phyloP scores from a whole-genome alignment of 2,329 filamentous ascomycete species.

The Penicillium sp. region DNA sequence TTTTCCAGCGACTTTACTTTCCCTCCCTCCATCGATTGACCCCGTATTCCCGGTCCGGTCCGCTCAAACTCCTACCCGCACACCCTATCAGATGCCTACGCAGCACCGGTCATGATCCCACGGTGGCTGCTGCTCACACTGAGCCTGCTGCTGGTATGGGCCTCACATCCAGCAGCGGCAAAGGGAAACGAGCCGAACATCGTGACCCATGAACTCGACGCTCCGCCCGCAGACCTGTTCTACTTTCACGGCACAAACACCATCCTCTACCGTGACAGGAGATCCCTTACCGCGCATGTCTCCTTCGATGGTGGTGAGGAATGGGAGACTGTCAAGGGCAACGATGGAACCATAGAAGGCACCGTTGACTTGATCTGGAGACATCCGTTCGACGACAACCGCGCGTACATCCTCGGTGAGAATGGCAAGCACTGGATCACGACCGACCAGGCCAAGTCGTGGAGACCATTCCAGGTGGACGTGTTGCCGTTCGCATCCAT shows the following conservation, averaged over 20 bases:
- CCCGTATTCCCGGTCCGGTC: slow-evolving; percentile 12
- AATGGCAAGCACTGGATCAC: slow-evolving; percentile 71
- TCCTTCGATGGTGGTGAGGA: slow-evolving; percentile 70
- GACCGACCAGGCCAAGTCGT: slow-evolving; percentile 69
- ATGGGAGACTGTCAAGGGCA: slow-evolving; percentile 60
- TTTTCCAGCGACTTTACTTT: not conserved
- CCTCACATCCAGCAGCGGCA: slow-evolving; percentile 42
- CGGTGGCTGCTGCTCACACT: slow-evolving; percentile 41
- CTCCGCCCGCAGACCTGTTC: slow-evolving; percentile 60
- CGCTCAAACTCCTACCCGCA: slow-evolving; percentile 8
- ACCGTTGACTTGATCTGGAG: slow-evolving; percentile 55
- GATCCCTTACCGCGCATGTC: slow-evolving; percentile 59
- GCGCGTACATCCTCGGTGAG: slow-evolving; percentile 70
- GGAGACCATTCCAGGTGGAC: slow-evolving; percentile 63
- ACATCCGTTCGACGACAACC: slow-evolving; percentile 68
- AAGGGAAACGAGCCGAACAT: slow-evolving; percentile 56
- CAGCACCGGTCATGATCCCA: slow-evolving; percentile 31
- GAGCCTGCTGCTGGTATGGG: slow-evolving; percentile 47
- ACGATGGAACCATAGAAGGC: slow-evolving; percentile 47
- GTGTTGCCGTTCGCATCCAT: slow-evolving; percentile 48
- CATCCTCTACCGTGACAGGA: slow-evolving; percentile 62
- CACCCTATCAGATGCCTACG: slow-evolving; percentile 25
- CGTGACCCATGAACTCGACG: slow-evolving; percentile 56
- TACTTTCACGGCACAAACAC: slow-evolving; percentile 89
- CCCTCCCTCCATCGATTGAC: slow-evolving; percentile 1